phyloP scores from a whole-genome alignment of 2,329 filamentous ascomycete genomes.

The Apiospora phragmitis region DNA sequence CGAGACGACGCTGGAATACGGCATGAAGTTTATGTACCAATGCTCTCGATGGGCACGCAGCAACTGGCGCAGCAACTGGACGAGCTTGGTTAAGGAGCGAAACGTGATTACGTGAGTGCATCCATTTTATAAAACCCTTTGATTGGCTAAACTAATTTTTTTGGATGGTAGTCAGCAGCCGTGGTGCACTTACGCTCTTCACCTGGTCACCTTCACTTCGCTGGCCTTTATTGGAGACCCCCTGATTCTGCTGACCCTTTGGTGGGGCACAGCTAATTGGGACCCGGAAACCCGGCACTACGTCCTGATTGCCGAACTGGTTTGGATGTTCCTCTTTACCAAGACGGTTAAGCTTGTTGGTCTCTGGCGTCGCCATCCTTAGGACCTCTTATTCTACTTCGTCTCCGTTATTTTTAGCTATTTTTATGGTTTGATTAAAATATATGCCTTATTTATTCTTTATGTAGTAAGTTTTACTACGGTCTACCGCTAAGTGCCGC shows the following conservation, averaged over 20 bases:
- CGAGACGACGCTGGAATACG: conserved; percentile 88
- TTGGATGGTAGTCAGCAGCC: conserved; percentile 69
- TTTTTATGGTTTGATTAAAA: conserved; percentile 88
- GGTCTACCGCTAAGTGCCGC: not conserved
- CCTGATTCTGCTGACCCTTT: conserved; percentile 67
- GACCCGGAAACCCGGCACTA: conserved; percentile 51
- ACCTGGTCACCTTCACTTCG: conserved; percentile 85
- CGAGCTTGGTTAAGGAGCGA: conserved; percentile 80
- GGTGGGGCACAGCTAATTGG: conserved; percentile 67
- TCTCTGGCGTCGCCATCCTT: conserved; percentile 79
- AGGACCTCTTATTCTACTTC: conserved; percentile 76
- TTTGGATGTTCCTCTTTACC: conserved; percentile 79
- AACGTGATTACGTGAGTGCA: conserved; percentile 81
- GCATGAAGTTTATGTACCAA: conserved; percentile 86
- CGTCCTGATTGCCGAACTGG: conserved; percentile 59
- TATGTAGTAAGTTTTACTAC: conserved; percentile 65
- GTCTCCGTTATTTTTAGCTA: conserved; percentile 91
- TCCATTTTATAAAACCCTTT: not conserved
- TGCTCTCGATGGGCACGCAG: conserved; percentile 94
- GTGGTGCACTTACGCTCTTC: conserved; percentile 92
- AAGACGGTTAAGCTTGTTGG: conserved; percentile 91
- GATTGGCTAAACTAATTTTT: conserved; percentile 8
- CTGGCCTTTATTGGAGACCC: conserved; percentile 80
- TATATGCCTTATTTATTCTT: conserved; percentile 81
- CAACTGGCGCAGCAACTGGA: conserved; percentile 97